Base-by-base conservation (phyloP, 2,329 filamentous ascomycete genomes). In the Claviceps digitariae region DNA sequence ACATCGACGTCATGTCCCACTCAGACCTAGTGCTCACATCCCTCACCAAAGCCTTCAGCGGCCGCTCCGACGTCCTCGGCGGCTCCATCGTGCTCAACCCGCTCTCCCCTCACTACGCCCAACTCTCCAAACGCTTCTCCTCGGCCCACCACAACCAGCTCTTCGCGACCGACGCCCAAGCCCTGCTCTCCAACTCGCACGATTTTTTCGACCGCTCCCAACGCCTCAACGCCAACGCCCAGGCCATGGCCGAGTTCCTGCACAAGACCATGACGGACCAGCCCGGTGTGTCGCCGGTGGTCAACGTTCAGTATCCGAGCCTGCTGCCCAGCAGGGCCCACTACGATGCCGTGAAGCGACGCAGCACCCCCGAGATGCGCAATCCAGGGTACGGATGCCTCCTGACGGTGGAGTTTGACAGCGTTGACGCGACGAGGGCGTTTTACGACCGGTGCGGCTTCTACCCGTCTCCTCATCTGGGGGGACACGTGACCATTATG, bases 1-100 rank as follows among this genome's bases (percentile, higher is more conserved):
- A 76, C 59, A 61, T 78, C 54, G 74, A 82, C 59, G 62, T 82
- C 36, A 61, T 79, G 3, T 57, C 64, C 5, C 64, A 69, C 0
- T 71, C 73, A 1, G 77, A 82, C 57, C 61, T 79, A 0, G 56
- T 82, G 31, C 57, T 77, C 17, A 74, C 74, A 0, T 76, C 72
- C 25, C 66, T 81, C 17, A 81, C 77, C n/a, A 82, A 82, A 62
- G 71, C 72, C 1, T 82, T 83, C 60, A 78, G 67, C 55, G 80
- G 80, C 17, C 73, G 73, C 55, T 71, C 76, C 23, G 72, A 83
- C 58, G 73, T 76, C 48, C 74, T 81, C 67, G 77, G 67, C 36
- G 78, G 74, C n/a, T 73, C 71, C 50, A 58, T 71, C 20, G 68
- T 74, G 43, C 66, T 81, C 43, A 77, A 77, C 59, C 75, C 75